Evolutionary conservation across 1,284 basidiomycete species (phyloP).

Genomic region (Lentinus polychrous): DNA sequence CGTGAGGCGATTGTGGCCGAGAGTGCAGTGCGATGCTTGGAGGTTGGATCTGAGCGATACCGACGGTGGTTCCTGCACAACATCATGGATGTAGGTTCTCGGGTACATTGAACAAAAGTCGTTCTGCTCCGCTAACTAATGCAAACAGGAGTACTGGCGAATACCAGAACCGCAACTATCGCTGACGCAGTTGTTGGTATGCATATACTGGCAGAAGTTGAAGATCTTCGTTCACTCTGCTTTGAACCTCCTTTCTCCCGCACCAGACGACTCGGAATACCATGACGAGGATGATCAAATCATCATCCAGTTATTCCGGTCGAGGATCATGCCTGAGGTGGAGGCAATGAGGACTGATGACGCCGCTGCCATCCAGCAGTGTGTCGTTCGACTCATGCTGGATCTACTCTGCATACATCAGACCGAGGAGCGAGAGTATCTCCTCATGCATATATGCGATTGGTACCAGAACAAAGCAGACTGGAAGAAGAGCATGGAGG

Average conservation of each 20-base stretch:
- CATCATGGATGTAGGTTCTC: slow-evolving; percentile 22
- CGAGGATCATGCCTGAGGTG: slow-evolving; percentile 43
- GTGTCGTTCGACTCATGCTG: slow-evolving; percentile 32
- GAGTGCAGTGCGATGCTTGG: slow-evolving; percentile 29
- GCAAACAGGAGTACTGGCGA: slow-evolving; percentile 51
- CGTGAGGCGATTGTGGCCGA: slow-evolving; percentile 26
- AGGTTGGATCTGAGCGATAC: slow-evolving; percentile 24
- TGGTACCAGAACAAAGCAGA: slow-evolving; percentile 35
- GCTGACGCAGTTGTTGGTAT: slow-evolving; percentile 25
- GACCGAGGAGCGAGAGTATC: slow-evolving; percentile 19
- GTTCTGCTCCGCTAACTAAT: slow-evolving; percentile 13
- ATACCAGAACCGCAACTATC: slow-evolving; percentile 23
- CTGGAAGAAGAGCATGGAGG: slow-evolving; percentile 39
- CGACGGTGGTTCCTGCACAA: slow-evolving; percentile 27
- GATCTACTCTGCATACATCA: slow-evolving; percentile 33
- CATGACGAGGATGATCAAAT: slow-evolving; percentile 21
- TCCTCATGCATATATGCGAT: slow-evolving; percentile 28
- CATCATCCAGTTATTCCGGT: slow-evolving; percentile 38
- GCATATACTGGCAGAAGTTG: slow-evolving; percentile 28
- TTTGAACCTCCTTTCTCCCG: slow-evolving; percentile 26
- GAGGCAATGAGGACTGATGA: slow-evolving; percentile 27
- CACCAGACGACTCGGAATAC: slow-evolving; percentile 11
- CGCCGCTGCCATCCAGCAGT: slow-evolving; percentile 19
- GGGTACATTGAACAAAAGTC: no score
- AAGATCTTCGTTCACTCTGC: slow-evolving; percentile 35